These are phyloP conservation scores for Tetrahymena thermophila DNA, from an alignment of 73 alveolate genomes.

Conservation along the genomic window DNA sequence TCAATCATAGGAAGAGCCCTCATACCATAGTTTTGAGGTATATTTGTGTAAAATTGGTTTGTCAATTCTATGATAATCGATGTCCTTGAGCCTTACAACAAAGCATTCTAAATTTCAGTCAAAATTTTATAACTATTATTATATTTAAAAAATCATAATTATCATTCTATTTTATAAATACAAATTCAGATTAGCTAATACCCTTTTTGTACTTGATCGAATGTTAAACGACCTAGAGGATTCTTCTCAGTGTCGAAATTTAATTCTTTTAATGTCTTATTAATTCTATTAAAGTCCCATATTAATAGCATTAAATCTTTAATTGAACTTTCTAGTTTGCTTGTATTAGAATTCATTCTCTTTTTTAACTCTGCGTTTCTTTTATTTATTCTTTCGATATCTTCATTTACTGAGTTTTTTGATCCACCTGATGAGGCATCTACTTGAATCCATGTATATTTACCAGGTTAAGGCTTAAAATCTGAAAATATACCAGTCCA, in stretches of 20 bases:
- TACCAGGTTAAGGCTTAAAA: slow-evolving; percentile 53
- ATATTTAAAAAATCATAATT: neutral
- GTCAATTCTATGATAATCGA: slow-evolving; percentile 31
- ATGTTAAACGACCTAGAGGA: slow-evolving; percentile 82
- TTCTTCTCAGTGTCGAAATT: slow-evolving; percentile 71
- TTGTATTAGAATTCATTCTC: slow-evolving; percentile 1
- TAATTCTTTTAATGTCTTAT: slow-evolving; percentile 65
- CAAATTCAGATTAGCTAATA: neutral
- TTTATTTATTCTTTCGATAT: slow-evolving; percentile 24
- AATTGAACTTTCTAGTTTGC: slow-evolving; percentile 8
- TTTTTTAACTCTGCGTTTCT: slow-evolving; percentile 22
- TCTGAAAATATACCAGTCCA: slow-evolving; percentile 51
- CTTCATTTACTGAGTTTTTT: slow-evolving; percentile 33
- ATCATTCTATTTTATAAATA: neutral
- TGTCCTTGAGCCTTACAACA: slow-evolving; percentile 5
- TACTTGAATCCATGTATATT: slow-evolving; percentile 46
- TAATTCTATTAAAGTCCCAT: slow-evolving; percentile 74
- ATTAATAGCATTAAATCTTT: slow-evolving; percentile 50
- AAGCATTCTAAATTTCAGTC: slow-evolving; percentile 40
- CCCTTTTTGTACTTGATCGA: slow-evolving; percentile 64
- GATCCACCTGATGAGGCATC: slow-evolving; percentile 18
- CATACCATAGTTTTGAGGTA: slow-evolving; percentile 77
- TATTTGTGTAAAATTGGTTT: slow-evolving; percentile 58
- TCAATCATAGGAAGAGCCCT: slow-evolving; percentile 64
- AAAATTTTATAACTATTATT: slow-evolving; percentile 27